Percentiles rank a stretch among this genome's conserved stretches.
Conservation (phyloP, 345 rosid species). For the Fremontodendron californicum region DNA sequence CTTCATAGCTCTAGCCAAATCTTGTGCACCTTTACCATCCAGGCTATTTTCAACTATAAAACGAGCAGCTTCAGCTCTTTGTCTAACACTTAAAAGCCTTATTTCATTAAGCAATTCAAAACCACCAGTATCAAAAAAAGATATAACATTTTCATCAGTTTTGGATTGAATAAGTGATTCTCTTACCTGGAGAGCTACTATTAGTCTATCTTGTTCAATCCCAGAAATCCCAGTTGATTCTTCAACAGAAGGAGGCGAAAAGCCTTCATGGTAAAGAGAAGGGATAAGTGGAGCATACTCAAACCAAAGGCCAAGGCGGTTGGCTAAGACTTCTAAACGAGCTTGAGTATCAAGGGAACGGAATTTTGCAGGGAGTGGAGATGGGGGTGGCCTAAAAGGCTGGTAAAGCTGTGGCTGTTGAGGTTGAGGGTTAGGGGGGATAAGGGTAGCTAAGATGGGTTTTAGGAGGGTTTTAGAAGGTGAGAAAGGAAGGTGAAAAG, state of each 20-base stretch:
- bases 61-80: slow-evolving; percentile 59
- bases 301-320: slow-evolving; percentile 79
- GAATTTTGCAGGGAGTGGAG: slow-evolving; percentile 68
- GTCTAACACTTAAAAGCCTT: slow-evolving; percentile 49
- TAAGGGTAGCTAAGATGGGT: slow-evolving; percentile 30
- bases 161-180: slow-evolving; percentile 55
- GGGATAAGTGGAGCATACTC: slow-evolving; percentile 87
- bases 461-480: background rate
- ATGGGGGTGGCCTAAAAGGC: slow-evolving; percentile 86
- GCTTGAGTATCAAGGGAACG: slow-evolving; percentile 56
- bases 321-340: slow-evolving; percentile 68
- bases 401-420: slow-evolving; percentile 52
- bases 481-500: background rate
- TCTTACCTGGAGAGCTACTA: slow-evolving; percentile 78
- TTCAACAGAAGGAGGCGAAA: slow-evolving; percentile 63
- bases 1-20: slow-evolving; percentile 73
- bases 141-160: slow-evolving; percentile 48
- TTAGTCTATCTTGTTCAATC: slow-evolving; percentile 73
- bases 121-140: slow-evolving; percentile 63
- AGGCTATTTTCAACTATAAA: slow-evolving; percentile 37
- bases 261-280: slow-evolving; percentile 71
- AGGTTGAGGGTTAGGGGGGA: slow-evolving; percentile 31
- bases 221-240: slow-evolving; percentile 76
- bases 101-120: slow-evolving; percentile 79
- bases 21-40: slow-evolving; percentile 59